phyloP scores from a whole-genome alignment of 352 stramenopile genomes.

The Pythium insidiosum region DNA sequence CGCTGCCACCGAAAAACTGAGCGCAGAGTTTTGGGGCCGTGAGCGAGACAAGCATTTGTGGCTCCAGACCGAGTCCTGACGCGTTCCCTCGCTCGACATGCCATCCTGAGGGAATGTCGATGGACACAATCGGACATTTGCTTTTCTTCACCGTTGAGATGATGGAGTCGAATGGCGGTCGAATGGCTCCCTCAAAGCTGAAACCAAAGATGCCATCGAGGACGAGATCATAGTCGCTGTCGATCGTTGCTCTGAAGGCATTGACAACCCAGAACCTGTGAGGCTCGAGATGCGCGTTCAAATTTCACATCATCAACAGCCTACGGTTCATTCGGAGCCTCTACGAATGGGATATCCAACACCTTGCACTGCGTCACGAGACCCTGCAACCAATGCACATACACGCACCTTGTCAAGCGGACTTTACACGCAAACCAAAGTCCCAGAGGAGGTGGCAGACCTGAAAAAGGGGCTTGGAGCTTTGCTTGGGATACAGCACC shows the following conservation, averaged over 20 bases:
- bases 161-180: constrained; percentile 88
- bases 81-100: constrained; percentile 91
- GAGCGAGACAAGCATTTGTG: constrained; percentile 94
- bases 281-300: too few relatives aligned
- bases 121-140: constrained; percentile 86
- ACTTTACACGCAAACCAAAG: too few relatives aligned
- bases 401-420: too few relatives aligned
- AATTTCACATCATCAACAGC: constrained; percentile 5
- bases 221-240: constrained; percentile 84
- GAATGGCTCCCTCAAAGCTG: constrained; percentile 87
- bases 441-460: too few relatives aligned
- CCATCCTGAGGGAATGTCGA: constrained; percentile 98
- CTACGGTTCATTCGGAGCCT: constrained; percentile 35
- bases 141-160: constrained; percentile 60
- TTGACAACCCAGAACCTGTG: neutral
- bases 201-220: constrained; percentile 99
- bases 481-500: constrained; percentile 94
- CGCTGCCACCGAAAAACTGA: constrained; percentile 74
- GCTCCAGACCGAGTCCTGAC: constrained; percentile 66
- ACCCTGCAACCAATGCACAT: constrained; percentile 18
- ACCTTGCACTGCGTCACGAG: constrained; percentile 71
- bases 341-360: constrained; percentile 75
- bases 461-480: constrained; percentile 68
- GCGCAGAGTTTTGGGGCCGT: constrained; percentile 95
- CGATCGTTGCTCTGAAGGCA: constrained; percentile 12